These are phyloP conservation scores for Solanum pimpinellifolium DNA, from an alignment of 257 asterid species.

Conservation along the genomic window DNA sequence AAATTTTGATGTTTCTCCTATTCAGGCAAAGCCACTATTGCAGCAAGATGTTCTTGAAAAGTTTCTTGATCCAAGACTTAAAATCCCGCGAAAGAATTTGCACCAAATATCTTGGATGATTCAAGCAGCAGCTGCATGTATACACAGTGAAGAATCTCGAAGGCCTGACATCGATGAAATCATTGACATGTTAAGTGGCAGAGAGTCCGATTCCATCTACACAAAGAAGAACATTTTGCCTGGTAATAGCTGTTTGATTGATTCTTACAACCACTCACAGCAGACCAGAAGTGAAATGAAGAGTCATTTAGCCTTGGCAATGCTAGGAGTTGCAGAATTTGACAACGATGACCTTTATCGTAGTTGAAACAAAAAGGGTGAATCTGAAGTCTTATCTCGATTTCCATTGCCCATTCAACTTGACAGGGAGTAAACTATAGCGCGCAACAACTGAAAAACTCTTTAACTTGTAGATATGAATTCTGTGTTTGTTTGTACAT, in stretches of 20 bases:
- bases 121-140: conserved; percentile 60
- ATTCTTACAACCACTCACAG: conserved; percentile 26
- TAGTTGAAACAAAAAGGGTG: conserved; percentile 22
- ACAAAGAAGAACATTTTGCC: conserved; percentile 20
- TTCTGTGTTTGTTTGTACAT: background rate
- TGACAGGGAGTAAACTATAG: background rate
- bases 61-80: conserved; percentile 40
- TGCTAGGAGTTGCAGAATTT: conserved; percentile 69
- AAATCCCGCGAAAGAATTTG: conserved; percentile 12
- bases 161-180: conserved; percentile 62
- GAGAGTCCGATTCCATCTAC: conserved; percentile 10
- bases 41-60: conserved; percentile 45
- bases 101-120: conserved; percentile 31
- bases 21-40: conserved; percentile 60
- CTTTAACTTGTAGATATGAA: background rate
- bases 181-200: conserved; percentile 43
- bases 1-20: background rate
- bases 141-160: conserved; percentile 39
- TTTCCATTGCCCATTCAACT: background rate
- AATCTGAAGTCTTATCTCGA: background rate
- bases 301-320: conserved; percentile 79
- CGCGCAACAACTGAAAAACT: background rate
- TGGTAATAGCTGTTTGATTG: conserved; percentile 12
- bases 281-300: conserved; percentile 65
- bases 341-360: conserved; percentile 48